Percentiles rank a stretch among this genome's conserved stretches.
Conservation (phyloP, 805 yeast genomes). For the Metschnikowia anglica region DNA sequence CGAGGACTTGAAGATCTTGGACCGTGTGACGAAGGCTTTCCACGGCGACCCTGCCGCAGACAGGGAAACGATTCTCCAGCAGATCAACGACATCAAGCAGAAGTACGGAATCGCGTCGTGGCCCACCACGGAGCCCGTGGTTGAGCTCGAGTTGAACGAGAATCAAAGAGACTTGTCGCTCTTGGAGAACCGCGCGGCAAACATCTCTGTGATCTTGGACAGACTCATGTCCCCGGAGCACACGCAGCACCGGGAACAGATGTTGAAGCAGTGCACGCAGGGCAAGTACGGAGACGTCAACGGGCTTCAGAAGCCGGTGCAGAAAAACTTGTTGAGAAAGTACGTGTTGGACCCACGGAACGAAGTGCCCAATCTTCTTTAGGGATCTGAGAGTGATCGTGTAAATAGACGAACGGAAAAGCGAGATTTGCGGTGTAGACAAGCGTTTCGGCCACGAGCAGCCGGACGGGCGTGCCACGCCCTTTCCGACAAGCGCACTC, state of each 20-base stretch:
- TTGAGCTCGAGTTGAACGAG: constrained; percentile 32
- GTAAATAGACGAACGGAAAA: constrained; percentile 6
- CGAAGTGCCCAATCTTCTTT: constrained; percentile 17
- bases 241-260: constrained; percentile 22
- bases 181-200: constrained; percentile 27
- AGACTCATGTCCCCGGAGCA: constrained; percentile 34
- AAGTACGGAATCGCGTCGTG: constrained; percentile 40
- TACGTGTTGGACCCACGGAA: constrained; percentile 43
- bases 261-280: constrained; percentile 24
- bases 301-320: constrained; percentile 26
- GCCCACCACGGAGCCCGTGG: constrained; percentile 43
- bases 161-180: constrained; percentile 28
- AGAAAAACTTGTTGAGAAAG: constrained; percentile 72
- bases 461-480: no score
- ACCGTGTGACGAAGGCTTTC: constrained; percentile 27
- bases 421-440: no score
- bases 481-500: no score
- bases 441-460: not conserved
- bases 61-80: constrained; percentile 25
- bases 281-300: constrained; percentile 35
- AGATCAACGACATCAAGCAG: constrained; percentile 37
- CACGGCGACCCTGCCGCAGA: constrained; percentile 27
- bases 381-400: not conserved
- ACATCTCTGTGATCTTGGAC: constrained; percentile 42
- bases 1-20: constrained; percentile 39